Conservation (phyloP, 805 yeast genomes). For the Grigorovia transvaalensis region DNA sequence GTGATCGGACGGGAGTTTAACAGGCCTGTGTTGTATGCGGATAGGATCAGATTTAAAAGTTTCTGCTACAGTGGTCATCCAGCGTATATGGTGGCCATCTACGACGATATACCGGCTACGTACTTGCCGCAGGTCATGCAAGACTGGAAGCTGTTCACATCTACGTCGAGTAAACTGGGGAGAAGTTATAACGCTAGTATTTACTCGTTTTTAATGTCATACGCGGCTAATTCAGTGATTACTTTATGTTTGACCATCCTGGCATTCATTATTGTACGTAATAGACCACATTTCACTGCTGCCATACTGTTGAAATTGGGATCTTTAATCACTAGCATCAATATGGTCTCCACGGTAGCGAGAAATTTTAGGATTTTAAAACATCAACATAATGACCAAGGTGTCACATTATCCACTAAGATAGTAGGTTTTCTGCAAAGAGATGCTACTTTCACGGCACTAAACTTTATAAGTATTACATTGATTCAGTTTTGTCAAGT, state of each 20-base stretch:
- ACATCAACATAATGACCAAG: slow-evolving; percentile 35
- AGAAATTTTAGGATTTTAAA: slow-evolving; percentile 38
- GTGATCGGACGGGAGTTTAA: slow-evolving; percentile 16
- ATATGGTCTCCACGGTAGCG: slow-evolving; percentile 41
- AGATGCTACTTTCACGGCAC: slow-evolving; percentile 38
- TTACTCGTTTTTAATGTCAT: slow-evolving; percentile 50
- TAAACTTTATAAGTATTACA: slow-evolving; percentile 49
- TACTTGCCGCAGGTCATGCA: slow-evolving; percentile 24
- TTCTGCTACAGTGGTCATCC: slow-evolving; percentile 28
- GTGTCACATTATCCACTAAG: slow-evolving; percentile 21
- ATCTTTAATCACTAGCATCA: slow-evolving; percentile 43
- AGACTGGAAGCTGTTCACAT: slow-evolving; percentile 41
- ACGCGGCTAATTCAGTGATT: slow-evolving; percentile 55
- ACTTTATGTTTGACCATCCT: slow-evolving; percentile 53
- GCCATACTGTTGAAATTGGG: slow-evolving; percentile 29
- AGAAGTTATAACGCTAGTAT: slow-evolving; percentile 46
- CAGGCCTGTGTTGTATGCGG: slow-evolving; percentile 9
- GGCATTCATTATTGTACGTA: slow-evolving; percentile 54
- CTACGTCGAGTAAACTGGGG: slow-evolving; percentile 19
- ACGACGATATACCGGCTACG: slow-evolving; percentile 32
- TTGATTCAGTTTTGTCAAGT: slow-evolving; percentile 59
- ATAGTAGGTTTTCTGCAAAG: slow-evolving; percentile 32
- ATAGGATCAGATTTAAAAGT: slow-evolving; percentile 21
- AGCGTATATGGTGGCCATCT: slow-evolving; percentile 28
- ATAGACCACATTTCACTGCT: slow-evolving; percentile 42